phyloP scores from a whole-genome alignment of 495 filamentous ascomycete genomes.

The Cercophora samala region DNA sequence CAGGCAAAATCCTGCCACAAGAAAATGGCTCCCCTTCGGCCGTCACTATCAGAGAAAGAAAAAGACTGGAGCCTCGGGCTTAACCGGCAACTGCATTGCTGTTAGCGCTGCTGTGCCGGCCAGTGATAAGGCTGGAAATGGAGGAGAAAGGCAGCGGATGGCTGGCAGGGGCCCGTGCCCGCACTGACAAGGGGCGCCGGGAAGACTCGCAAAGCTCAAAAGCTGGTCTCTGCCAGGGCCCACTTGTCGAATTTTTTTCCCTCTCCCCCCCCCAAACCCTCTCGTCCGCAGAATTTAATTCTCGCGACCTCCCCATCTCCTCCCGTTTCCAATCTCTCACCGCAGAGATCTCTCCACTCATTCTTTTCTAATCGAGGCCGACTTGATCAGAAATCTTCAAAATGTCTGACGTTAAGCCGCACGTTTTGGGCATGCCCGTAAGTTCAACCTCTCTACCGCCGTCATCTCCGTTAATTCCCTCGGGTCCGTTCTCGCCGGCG shows the following conservation, averaged over 20 bases:
- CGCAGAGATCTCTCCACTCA: conserved; percentile 45
- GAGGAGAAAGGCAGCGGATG: conserved; percentile 20
- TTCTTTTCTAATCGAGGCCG: conserved; percentile 46
- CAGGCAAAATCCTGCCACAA: neutral
- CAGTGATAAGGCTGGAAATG: conserved; percentile 18
- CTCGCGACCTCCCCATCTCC: conserved; percentile 37
- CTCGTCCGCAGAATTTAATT: conserved; percentile 47
- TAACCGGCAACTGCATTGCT: conserved; percentile 31
- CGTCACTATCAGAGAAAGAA: conserved; percentile 14
- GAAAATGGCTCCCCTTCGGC: conserved; percentile 13
- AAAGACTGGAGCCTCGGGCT: conserved; percentile 33
- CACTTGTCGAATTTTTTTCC: conserved; percentile 34
- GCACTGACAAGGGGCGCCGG: conserved; percentile 33
- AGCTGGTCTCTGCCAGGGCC: conserved; percentile 32
- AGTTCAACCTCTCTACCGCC: conserved; percentile 34
- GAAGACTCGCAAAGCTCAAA: conserved; percentile 38
- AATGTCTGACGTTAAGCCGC: conserved; percentile 52
- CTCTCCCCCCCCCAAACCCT: conserved; percentile 27
- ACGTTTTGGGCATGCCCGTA: conserved; percentile 87
- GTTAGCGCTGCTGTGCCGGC: conserved; percentile 21
- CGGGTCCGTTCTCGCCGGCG: conserved; percentile 35
- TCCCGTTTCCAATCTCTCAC: conserved; percentile 35
- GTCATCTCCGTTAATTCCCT: conserved; percentile 37
- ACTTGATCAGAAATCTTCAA: conserved; percentile 50
- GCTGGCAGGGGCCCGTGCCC: conserved; percentile 28